These are phyloP conservation scores for Nakazawaea populi DNA, from an alignment of 805 yeast genomes.

Conservation along the genomic window DNA sequence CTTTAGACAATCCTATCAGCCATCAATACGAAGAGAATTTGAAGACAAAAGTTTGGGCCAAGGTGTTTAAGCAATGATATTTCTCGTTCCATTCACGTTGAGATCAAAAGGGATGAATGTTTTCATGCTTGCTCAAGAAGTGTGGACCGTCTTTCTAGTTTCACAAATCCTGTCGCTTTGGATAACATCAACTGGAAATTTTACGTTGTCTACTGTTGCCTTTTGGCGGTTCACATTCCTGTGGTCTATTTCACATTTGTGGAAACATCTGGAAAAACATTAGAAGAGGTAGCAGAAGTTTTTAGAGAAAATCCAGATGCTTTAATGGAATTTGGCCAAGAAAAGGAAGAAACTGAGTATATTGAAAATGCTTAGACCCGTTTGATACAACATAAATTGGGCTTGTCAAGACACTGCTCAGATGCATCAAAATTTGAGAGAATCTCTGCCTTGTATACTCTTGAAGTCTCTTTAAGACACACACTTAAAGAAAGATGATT, in stretches of 20 bases:
- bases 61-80: slow-evolving; percentile 47
- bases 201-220: slow-evolving; percentile 29
- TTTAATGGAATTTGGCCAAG: slow-evolving; percentile 5
- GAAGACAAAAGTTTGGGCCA: slow-evolving; percentile 33
- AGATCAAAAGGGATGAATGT: slow-evolving; percentile 18
- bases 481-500: no score
- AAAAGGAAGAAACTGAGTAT: slow-evolving; percentile 4
- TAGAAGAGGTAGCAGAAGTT: slow-evolving; percentile 31
- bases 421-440: no score
- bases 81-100: slow-evolving; percentile 27
- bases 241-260: slow-evolving; percentile 27
- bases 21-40: slow-evolving; percentile 33
- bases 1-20: slow-evolving; percentile 44
- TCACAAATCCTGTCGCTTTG: slow-evolving; percentile 29
- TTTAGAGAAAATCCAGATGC: slow-evolving; percentile 7
- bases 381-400: no score
- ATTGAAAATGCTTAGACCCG: background rate
- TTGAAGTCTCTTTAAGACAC: no score
- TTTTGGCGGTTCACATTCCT: slow-evolving; percentile 21
- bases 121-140: slow-evolving; percentile 18
- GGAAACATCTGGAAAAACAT: slow-evolving; percentile 31
- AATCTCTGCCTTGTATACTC: no score
- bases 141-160: slow-evolving; percentile 24
- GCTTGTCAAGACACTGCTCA: no score
- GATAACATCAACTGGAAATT: slow-evolving; percentile 29